These are phyloP conservation scores for Gliomastix tumulicola DNA, from an alignment of 2,329 filamentous ascomycete species.

Conservation along the genomic window DNA sequence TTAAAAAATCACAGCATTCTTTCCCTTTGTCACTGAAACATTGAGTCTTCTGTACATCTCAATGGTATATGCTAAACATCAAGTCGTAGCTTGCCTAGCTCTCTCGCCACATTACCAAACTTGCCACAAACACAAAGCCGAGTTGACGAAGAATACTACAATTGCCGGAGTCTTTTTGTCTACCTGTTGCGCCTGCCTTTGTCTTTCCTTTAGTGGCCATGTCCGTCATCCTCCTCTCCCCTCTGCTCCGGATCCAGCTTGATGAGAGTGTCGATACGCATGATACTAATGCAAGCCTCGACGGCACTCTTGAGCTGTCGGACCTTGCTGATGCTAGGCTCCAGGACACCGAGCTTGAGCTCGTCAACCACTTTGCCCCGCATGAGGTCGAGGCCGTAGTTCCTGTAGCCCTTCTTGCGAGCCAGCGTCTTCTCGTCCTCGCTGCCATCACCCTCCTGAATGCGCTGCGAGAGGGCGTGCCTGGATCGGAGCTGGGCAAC, in stretches of 20 bases:
- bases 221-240: constrained; percentile 68
- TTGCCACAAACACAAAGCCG: too few species aligned
- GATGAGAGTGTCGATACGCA: constrained; percentile 98
- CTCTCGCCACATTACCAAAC: too few species aligned
- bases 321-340: constrained; percentile 97
- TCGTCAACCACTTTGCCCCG: constrained; percentile 89
- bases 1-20: neutral
- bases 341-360: constrained; percentile 89
- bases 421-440: constrained; percentile 86
- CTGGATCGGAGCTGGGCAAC: constrained; percentile 91
- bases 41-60: too few species aligned
- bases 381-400: constrained; percentile 88
- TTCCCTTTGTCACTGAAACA: neutral
- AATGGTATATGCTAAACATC: too few species aligned
- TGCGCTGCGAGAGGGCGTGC: constrained; percentile 89
- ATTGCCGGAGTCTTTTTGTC: too few species aligned
- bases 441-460: constrained; percentile 73
- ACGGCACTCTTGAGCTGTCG: constrained; percentile 97
- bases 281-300: constrained; percentile 97
- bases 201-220: constrained; percentile 70
- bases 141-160: too few species aligned
- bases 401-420: constrained; percentile 96
- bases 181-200: too few species aligned
- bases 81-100: too few species aligned
- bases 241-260: constrained; percentile 89